Evolutionary conservation across 176 grass and related monocot genomes (phyloP).

Genomic region (Triticum aestivum): DNA sequence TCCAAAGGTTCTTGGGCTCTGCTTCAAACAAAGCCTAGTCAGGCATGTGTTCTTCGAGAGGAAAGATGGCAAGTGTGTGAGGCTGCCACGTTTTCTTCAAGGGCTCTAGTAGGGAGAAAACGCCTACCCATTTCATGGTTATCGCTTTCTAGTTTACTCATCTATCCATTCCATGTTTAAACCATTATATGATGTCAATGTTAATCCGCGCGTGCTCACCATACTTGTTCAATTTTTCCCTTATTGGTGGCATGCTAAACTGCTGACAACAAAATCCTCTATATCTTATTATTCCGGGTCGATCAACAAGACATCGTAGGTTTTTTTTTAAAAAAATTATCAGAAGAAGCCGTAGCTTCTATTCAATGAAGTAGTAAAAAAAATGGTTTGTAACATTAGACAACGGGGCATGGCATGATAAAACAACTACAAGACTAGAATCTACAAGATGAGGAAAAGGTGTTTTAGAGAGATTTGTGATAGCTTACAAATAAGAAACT

Average conservation of each 20-base stretch:
- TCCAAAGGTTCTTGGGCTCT: not conserved
- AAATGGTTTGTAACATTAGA: not conserved
- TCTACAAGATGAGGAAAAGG: not conserved
- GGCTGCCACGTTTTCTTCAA: not conserved
- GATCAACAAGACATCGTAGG: not conserved
- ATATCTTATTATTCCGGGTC: not conserved
- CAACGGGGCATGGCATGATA: too few species aligned
- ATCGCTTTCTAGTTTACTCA: not conserved
- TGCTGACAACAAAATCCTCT: not conserved
- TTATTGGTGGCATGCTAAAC: not conserved
- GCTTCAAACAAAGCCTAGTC: slow-evolving; percentile 14
- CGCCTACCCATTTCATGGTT: too few species aligned
- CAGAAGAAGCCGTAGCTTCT: not conserved
- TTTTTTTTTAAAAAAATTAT: too few species aligned
- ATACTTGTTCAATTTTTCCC: too few species aligned
- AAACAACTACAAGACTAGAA: not conserved
- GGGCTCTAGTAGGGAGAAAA: not conserved
- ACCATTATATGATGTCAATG: not conserved
- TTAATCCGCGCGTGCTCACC: not conserved
- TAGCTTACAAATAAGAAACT: not conserved
- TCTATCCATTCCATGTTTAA: not conserved
- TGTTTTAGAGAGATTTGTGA: not conserved
- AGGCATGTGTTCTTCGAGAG: not conserved
- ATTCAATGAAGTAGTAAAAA: not conserved
- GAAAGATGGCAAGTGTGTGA: not conserved